A percentile compares a stretch with the other conserved stretches of the same genome.
Evolutionary conservation across 108 stramenopile genomes (phyloP).

Genomic region (Cyclotella choctawhatcheeana): DNA sequence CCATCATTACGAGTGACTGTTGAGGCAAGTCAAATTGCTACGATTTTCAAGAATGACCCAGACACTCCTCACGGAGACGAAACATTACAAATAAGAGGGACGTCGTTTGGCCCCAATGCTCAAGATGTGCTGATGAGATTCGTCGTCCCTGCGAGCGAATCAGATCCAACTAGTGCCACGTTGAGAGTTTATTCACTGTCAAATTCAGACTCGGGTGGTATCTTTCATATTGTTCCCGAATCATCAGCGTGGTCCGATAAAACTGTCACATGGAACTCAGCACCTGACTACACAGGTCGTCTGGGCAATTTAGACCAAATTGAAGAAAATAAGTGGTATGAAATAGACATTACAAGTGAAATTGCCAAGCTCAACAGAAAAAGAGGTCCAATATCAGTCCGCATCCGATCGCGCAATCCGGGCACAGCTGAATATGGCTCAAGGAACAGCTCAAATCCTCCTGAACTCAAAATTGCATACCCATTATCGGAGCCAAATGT

Average conservation of each 20-base stretch:
- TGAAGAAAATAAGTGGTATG: slow-evolving; percentile 41
- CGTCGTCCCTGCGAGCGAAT: slow-evolving; percentile 25
- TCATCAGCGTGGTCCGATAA: slow-evolving; percentile 36
- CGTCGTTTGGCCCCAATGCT: slow-evolving; percentile 26
- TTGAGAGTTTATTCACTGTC: slow-evolving; percentile 25
- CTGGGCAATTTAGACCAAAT: slow-evolving; percentile 26
- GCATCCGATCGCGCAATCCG: slow-evolving; percentile 18
- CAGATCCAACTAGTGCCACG: slow-evolving; percentile 16
- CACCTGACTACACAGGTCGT: slow-evolving; percentile 28
- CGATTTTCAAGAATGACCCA: slow-evolving; percentile 24
- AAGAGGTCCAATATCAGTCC: slow-evolving; percentile 26
- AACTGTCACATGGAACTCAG: slow-evolving; percentile 47
- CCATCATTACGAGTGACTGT: slow-evolving; percentile 3
- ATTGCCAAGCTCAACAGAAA: slow-evolving; percentile 20
- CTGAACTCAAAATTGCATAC: slow-evolving; percentile 33
- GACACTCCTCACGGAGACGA: slow-evolving; percentile 25
- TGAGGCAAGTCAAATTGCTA: slow-evolving; percentile 21
- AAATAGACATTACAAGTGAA: slow-evolving; percentile 32
- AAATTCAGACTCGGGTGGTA: slow-evolving; percentile 35
- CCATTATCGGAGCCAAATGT: neutral
- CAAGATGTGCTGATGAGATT: slow-evolving; percentile 33
- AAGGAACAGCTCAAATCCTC: slow-evolving; percentile 35
- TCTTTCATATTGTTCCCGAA: slow-evolving; percentile 30
- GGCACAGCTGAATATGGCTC: slow-evolving; percentile 33
- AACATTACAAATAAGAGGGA: slow-evolving; percentile 14